Conservation (phyloP, 352 stramenopile species). For the Globisporangium emineosum region DNA sequence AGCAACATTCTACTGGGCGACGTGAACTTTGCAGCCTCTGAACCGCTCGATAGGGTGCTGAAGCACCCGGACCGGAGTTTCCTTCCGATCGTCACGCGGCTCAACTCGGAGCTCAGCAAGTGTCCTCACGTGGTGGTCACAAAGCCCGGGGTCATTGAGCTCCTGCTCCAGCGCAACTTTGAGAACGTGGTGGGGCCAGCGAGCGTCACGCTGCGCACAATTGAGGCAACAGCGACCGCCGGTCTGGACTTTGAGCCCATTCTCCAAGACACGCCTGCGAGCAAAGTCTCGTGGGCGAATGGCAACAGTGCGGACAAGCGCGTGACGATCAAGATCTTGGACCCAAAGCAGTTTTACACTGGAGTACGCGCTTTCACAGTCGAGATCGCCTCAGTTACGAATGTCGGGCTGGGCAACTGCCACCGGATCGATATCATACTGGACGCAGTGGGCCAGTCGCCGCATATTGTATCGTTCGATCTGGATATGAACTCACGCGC, state of each 20-base stretch:
- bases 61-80: constrained; percentile 43
- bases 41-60: constrained; percentile 34
- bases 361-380: constrained; percentile 41
- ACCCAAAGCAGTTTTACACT: constrained; percentile 35
- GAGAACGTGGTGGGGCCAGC: constrained; percentile 25
- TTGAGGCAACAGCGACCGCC: constrained; percentile 44
- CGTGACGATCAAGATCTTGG: constrained; percentile 38
- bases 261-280: constrained; percentile 1
- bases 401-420: constrained; percentile 47
- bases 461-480: constrained; percentile 41
- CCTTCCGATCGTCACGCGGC: constrained; percentile 39
- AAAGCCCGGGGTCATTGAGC: constrained; percentile 29
- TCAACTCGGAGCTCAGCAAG: constrained; percentile 46
- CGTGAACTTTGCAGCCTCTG: constrained; percentile 47
- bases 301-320: constrained; percentile 33
- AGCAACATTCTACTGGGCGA: constrained; percentile 38
- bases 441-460: constrained; percentile 26
- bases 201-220: constrained; percentile 31
- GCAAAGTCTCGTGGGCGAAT: constrained; percentile 28
- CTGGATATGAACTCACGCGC: constrained; percentile 45
- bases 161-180: constrained; percentile 56
- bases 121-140: constrained; percentile 43
- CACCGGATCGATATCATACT: constrained; percentile 37
- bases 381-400: constrained; percentile 40
- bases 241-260: constrained; percentile 55